These are phyloP conservation scores for Penicillium sp. DNA, from an alignment of 2,329 filamentous ascomycete genomes.

Conservation along the genomic window DNA sequence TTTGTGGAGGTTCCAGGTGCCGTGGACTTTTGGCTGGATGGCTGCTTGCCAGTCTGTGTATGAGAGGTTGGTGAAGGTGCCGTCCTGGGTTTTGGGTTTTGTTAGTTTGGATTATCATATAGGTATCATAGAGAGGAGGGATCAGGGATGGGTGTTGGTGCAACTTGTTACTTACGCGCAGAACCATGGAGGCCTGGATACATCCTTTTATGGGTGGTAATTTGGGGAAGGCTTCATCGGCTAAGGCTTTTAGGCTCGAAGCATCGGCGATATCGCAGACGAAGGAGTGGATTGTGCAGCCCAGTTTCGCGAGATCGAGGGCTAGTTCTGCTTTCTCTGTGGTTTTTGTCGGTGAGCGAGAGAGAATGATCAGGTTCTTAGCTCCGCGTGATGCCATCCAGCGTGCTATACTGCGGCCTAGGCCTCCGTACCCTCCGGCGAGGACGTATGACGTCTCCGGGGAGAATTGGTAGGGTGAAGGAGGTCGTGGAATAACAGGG, in stretches of 20 bases:
- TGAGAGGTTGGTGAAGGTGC: conserved; percentile 30
- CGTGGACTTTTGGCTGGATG: conserved; percentile 41
- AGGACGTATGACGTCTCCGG: conserved; percentile 18
- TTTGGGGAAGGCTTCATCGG: not conserved
- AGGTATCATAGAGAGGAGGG: too few relatives aligned
- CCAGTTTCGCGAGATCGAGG: conserved; percentile 7
- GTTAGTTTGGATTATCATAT: not conserved
- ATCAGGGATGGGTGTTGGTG: too few relatives aligned
- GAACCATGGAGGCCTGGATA: conserved; percentile 25
- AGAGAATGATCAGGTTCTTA: conserved; percentile 20
- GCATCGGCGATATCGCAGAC: conserved; percentile 19
- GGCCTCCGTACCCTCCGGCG: conserved; percentile 24
- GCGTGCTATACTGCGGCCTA: conserved; percentile 21
- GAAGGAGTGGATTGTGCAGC: conserved; percentile 17
- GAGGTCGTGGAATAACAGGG: conserved; percentile 1
- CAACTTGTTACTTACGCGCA: conserved; percentile 23
- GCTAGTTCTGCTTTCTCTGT: conserved; percentile 13
- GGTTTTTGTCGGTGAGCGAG: conserved; percentile 12
- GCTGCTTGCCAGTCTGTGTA: conserved; percentile 39
- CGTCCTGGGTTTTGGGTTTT: conserved; percentile 14
- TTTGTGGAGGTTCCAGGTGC: conserved; percentile 37
- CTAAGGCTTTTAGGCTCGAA: conserved; percentile 3
- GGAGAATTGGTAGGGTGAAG: conserved; percentile 15
- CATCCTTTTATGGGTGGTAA: conserved; percentile 26
- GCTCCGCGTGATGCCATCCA: conserved; percentile 25